Base-by-base conservation (phyloP, 495 filamentous ascomycete species). In the Cercophora newfieldiana region DNA sequence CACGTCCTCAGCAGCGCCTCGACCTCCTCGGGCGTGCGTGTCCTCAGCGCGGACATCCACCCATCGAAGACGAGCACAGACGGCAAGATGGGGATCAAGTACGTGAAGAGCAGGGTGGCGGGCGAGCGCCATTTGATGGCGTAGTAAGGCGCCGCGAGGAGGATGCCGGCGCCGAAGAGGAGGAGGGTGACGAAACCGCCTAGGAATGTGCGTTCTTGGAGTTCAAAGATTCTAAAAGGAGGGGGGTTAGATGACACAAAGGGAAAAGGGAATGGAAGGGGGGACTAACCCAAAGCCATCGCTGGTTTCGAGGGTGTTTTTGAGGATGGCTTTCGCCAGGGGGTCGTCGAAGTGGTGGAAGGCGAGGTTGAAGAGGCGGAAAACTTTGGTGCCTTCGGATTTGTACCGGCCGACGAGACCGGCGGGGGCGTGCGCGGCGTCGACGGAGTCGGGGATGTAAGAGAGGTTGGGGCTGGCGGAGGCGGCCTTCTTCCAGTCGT, bases 341-440 rank as follows among this genome's bases (percentile, higher is more conserved):
- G 74, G 74, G 68, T 93, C 86, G 61, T 86, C 83, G 68, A 93
- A 92, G 76, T 93, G 90, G 70, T 93, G 90, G 73, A 92, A 93
- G 5, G 89, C 85, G 12, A 93, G 79, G 69, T 86, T 90, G 74
- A 89, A 93, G 26, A 92, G 75, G 2, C 88, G 79, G 74, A 91
- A 90, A 14, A 88, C 81, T 68, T 80, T 79, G 56, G 74, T 78
- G 1, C 75, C 65, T 72, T 75, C 64, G 70, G 73, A 30, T 67
- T 74, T 76, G 64, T 78, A 72, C 28, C 51, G 60, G 0, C 59
- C 69, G 16, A 85, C 70, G 6, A 88, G 73, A 31, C 77, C 72
- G 10, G 68, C 64, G 4, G 86, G 84, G 7, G 84, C 84, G 53
- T 77, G 63, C 19, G 83, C 77, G 19, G 90, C 90, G 75, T 93